These are phyloP conservation scores for Penicillium sp. DNA, from an alignment of 2,329 filamentous ascomycete species.

Conservation along the genomic window DNA sequence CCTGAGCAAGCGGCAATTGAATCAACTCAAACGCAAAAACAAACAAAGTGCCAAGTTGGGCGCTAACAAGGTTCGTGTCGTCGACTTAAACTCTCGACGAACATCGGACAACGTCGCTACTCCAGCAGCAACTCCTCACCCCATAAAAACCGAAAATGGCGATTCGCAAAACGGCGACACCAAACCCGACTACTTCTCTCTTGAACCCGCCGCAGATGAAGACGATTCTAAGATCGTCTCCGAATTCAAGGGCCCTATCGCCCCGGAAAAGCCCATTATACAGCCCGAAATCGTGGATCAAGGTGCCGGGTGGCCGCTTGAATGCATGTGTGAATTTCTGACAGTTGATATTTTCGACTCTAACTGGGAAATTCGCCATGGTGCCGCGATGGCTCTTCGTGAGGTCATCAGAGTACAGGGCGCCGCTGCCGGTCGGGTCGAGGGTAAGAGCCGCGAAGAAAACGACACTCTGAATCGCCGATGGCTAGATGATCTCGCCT, in stretches of 20 bases:
- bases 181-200: conserved; percentile 82
- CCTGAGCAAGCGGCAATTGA: conserved; percentile 90
- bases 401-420: conserved; percentile 94
- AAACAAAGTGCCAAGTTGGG: conserved; percentile 89
- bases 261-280: conserved; percentile 84
- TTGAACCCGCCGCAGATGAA: conserved; percentile 79
- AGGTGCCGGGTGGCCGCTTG: conserved; percentile 89
- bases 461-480: conserved; percentile 79
- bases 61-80: conserved; percentile 85
- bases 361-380: conserved; percentile 94
- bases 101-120: conserved; percentile 68
- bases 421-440: conserved; percentile 77
- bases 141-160: conserved; percentile 65
- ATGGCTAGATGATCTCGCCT: conserved; percentile 96
- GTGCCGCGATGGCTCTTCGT: conserved; percentile 90
- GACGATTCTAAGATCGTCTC: conserved; percentile 92
- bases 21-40: conserved; percentile 90
- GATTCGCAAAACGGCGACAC: conserved; percentile 64
- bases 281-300: conserved; percentile 76
- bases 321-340: conserved; percentile 90
- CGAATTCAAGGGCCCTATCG: conserved; percentile 85
- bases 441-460: conserved; percentile 69
- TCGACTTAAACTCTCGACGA: conserved; percentile 77
- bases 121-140: conserved; percentile 57
- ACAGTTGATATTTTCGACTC: conserved; percentile 92